These are phyloP conservation scores for Septoria petroselini DNA, from an alignment of 2,329 filamentous ascomycete species.

Conservation along the genomic window DNA sequence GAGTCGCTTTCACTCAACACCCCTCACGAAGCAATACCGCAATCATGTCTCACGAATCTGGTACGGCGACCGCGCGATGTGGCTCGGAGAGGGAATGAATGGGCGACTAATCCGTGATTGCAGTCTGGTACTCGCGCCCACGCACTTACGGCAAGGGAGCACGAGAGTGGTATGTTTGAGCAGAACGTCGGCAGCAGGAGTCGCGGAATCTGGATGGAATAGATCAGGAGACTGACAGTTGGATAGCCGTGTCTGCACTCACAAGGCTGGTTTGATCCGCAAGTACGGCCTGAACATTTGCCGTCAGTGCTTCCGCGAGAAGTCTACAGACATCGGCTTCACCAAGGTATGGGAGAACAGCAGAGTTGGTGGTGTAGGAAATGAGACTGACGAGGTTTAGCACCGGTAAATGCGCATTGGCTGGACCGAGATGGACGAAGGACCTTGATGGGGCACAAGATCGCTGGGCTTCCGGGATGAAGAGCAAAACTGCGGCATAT, in stretches of 20 bases:
- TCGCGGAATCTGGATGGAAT: conserved; percentile 18
- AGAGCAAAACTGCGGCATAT: conserved; percentile 21
- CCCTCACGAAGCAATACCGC: conserved; percentile 38
- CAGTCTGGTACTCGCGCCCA: conserved; percentile 96
- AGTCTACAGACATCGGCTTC: conserved; percentile 66
- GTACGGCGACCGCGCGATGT: conserved; percentile 10
- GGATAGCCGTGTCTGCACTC: conserved; percentile 76
- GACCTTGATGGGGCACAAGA: conserved; percentile 12
- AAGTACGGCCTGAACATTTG: conserved; percentile 95
- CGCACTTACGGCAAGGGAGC: conserved; percentile 96
- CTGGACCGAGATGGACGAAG: conserved; percentile 15
- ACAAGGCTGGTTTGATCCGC: conserved; percentile 98
- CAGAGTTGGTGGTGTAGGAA: conserved; percentile 1
- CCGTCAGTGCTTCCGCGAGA: conserved; percentile 70
- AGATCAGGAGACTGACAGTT: conserved; percentile 29
- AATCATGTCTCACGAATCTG: conserved; percentile 83
- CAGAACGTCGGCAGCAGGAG: conserved; percentile 10
- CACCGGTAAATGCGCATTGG: conserved; percentile 35
- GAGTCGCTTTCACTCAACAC: conserved; percentile 11
- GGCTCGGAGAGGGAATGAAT: background rate
- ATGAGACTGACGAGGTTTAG: conserved; percentile 23
- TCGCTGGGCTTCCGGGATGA: conserved; percentile 10
- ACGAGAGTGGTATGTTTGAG: conserved; percentile 74
- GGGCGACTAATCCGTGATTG: conserved; percentile 13
- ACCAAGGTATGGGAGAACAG: conserved; percentile 54